Evolutionary conservation across 495 filamentous ascomycete genomes (phyloP), one percentile per base, ranked within the genome.

Genomic region (Penicillium pulvis): DNA sequence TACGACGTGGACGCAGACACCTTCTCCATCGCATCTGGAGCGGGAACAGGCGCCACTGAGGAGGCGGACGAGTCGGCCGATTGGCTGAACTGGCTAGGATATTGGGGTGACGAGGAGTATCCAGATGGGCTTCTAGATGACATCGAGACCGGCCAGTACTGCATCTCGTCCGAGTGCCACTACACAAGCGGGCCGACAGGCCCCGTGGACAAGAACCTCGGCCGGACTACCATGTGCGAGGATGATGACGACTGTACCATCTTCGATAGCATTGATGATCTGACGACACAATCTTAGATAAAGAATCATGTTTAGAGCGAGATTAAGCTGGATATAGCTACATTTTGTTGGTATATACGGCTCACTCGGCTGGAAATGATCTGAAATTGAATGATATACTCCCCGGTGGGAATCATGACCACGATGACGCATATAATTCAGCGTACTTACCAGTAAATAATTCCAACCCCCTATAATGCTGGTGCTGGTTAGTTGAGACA

Each of bases 181-280:
- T 55, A 55, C 39, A 33, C 52, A 19, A 55, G 52, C 28, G 52
- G 52, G 39, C 52, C 52, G 20, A 55, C 52, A 3, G 52, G 52
- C 14, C 52, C 52, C 10, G 39, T 45, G 39, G 52, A 55, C 7
- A 55, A 55, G 39, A 55, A 55, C 39, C 41, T 55, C 33, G 41
- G 39, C 9, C 52, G 52, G 2, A 55, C 52, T 26, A 46, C 52
- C 28, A 45, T 55, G 52, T 55, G 52, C 52, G 39, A 55, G 42
- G n/a, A 45, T n/a, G 52, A 55, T n/a, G 52, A 55, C 19, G 52
- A 55, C 24, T 55, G 52, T 45, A 55, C 52, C 16, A 33, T 55
- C 17, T 55, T 55, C 28, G 39, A 44, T n/a, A 45, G 3, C 41
- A 55, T 55, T 19, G 14, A 33, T 11, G 52, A 55, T 46, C 41